phyloP scores from a whole-genome alignment of 179 eudicot genomes.

The Vitellaria paradoxa region DNA sequence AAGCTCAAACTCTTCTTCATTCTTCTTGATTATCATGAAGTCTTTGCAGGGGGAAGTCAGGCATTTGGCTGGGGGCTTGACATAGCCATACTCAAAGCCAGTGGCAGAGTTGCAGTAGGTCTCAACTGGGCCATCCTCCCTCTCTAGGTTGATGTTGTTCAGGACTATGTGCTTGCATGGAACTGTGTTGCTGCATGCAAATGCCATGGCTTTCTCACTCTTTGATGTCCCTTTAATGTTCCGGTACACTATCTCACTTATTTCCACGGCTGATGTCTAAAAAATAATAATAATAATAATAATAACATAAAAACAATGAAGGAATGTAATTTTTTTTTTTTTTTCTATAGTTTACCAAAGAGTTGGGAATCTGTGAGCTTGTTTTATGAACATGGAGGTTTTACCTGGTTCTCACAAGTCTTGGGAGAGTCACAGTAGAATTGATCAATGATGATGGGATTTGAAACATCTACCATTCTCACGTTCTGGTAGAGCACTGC shows the following conservation, averaged over 20 bases:
- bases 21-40: conserved; percentile 14
- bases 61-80: conserved; percentile 82
- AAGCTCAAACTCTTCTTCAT: conserved; percentile 12
- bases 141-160: conserved; percentile 59
- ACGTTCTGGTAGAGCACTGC: conserved; percentile 71
- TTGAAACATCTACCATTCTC: conserved; percentile 67
- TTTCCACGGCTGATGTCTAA: conserved; percentile 74
- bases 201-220: conserved; percentile 70
- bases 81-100: conserved; percentile 50
- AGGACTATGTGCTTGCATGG: conserved; percentile 80
- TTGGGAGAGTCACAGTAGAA: conserved; percentile 89
- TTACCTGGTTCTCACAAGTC: conserved; percentile 68
- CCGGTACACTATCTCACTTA: conserved; percentile 70
- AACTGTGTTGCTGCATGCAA: conserved; percentile 73
- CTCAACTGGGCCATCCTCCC: conserved; percentile 58
- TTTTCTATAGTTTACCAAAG: too few species aligned
- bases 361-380: too few species aligned
- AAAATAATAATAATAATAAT: not conserved
- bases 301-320: too few species aligned
- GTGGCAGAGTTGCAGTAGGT: conserved; percentile 69
- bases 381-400: not conserved
- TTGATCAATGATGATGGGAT: conserved; percentile 85
- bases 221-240: conserved; percentile 75
- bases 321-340: too few species aligned
- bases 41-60: conserved; percentile 47